Conservation (phyloP, 345 rosid species). For the Citrus reticulata region DNA sequence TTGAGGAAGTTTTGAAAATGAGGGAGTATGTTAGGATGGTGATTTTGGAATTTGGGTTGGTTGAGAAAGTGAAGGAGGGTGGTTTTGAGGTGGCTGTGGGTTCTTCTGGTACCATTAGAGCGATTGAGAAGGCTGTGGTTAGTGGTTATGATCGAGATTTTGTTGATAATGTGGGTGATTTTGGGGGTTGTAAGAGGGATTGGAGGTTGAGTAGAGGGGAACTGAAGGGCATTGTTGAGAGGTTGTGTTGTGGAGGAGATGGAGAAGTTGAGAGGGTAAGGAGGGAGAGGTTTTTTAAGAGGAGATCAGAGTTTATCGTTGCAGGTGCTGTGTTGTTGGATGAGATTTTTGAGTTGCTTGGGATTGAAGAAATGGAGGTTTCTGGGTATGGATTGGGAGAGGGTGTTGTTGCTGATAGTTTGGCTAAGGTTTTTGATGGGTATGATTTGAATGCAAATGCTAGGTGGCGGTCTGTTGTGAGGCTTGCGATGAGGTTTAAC, state of each 20-base stretch:
- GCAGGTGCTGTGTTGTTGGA: slow-evolving; percentile 67
- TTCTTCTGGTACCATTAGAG: slow-evolving; percentile 62
- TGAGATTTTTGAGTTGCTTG: slow-evolving; percentile 57
- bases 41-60: slow-evolving; percentile 42
- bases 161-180: slow-evolving; percentile 16
- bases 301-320: slow-evolving; percentile 62
- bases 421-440: slow-evolving; percentile 38
- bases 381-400: slow-evolving; percentile 65
- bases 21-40: slow-evolving; percentile 38
- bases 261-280: slow-evolving; percentile 33
- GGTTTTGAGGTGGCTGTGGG: slow-evolving; percentile 63
- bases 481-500: slow-evolving; percentile 48
- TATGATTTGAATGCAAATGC: slow-evolving; percentile 50
- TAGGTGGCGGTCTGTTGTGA: slow-evolving; percentile 53
- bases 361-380: slow-evolving; percentile 64
- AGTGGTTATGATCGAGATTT: slow-evolving; percentile 34
- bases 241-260: slow-evolving; percentile 44
- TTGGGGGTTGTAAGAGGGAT: slow-evolving; percentile 41
- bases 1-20: slow-evolving; percentile 26
- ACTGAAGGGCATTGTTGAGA: slow-evolving; percentile 40
- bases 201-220: slow-evolving; percentile 57
- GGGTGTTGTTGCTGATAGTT: slow-evolving; percentile 60
- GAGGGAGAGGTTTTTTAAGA: slow-evolving; percentile 57
- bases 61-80: slow-evolving; percentile 34
- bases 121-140: slow-evolving; percentile 58